Evolutionary conservation across 2,329 filamentous ascomycete genomes (phyloP).

Genomic region (Ophiostoma perfectum): DNA sequence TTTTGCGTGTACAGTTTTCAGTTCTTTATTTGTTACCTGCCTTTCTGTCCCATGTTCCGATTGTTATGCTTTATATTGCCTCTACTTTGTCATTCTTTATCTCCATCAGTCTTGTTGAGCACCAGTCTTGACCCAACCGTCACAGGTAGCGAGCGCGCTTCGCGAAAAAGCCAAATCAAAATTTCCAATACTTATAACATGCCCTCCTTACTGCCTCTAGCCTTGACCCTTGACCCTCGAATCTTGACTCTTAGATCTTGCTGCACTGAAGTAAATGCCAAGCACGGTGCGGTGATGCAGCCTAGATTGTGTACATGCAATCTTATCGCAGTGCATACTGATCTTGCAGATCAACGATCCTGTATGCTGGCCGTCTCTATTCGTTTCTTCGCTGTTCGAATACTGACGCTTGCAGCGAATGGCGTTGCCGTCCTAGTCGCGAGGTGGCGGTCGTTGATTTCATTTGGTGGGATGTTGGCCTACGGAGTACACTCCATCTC

Average conservation of each 20-base stretch:
- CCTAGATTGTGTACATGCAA: neutral
- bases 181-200: no score
- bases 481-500: no score
- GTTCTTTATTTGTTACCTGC: neutral
- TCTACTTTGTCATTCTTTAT: neutral
- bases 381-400: no score
- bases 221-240: no score
- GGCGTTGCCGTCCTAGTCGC: neutral
- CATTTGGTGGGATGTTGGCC: neutral
- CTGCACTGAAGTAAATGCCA: neutral
- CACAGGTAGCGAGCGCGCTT: neutral
- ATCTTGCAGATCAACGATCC: neutral
- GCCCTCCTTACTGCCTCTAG: no score
- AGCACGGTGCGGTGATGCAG: neutral
- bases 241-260: no score
- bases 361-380: neutral
- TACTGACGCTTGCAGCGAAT: neutral
- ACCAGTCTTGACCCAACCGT: neutral
- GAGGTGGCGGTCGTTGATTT: neutral
- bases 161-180: slow-evolving; percentile 1
- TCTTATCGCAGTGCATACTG: neutral
- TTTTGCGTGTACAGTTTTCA: neutral
- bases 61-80: neutral
- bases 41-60: neutral
- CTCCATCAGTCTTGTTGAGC: neutral